Percentiles rank a stretch among this genome's conserved stretches.
phyloP scores from a whole-genome alignment of 1,284 basidiomycete genomes.

The Phenoliferia sp. region DNA sequence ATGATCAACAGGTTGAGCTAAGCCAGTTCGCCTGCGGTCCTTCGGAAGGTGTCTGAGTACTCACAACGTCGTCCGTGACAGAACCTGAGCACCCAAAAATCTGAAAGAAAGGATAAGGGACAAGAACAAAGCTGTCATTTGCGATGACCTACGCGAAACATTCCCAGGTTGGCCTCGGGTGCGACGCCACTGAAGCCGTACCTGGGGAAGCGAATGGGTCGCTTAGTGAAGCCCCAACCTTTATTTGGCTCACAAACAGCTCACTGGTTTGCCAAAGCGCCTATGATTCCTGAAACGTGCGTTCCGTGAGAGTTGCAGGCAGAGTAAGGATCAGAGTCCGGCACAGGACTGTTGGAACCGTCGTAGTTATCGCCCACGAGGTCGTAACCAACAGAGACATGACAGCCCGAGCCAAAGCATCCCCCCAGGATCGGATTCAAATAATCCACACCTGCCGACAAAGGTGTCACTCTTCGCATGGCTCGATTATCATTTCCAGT shows the following conservation, averaged over 20 bases:
- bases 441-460: constrained; percentile 41
- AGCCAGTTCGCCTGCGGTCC: background rate
- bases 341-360: constrained; percentile 35
- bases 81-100: constrained; percentile 12
- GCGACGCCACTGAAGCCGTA: constrained; percentile 34
- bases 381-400: constrained; percentile 57
- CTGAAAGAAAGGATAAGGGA: background rate
- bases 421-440: constrained; percentile 55
- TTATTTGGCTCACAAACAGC: too few relatives aligned
- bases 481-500: background rate
- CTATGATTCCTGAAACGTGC: constrained; percentile 31
- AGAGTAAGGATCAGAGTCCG: constrained; percentile 48
- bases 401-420: constrained; percentile 57
- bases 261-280: constrained; percentile 33
- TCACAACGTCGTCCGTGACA: constrained; percentile 13
- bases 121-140: constrained; percentile 1
- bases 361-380: constrained; percentile 46
- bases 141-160: constrained; percentile 23
- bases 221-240: too few relatives aligned
- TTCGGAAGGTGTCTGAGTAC: background rate
- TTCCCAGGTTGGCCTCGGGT: constrained; percentile 29
- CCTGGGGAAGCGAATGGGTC: too few relatives aligned
- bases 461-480: background rate
- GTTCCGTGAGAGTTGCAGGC: constrained; percentile 3
- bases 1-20: too few relatives aligned